Evolutionary conservation across 192 early-diverging fungal species (phyloP), one percentile per base, ranked within the genome.

Genomic region (Thamnidium elegans): DNA sequence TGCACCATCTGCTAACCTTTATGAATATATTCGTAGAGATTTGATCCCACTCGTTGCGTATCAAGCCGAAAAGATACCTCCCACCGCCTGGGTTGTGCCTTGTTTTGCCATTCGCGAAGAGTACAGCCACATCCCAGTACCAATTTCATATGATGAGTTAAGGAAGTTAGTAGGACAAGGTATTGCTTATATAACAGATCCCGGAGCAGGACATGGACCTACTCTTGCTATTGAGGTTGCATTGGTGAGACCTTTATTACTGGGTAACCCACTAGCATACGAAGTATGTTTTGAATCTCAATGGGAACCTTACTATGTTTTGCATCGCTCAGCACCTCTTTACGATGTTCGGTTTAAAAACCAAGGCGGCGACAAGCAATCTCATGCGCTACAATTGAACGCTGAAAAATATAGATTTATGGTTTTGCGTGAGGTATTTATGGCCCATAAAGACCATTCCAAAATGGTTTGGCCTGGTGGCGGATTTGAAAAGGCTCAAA

Each of bases 201-300:
- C 79, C 15, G 62, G 79, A 19, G 68, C 78, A 50, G 82, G 82
- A 2, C 82, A 81, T 64, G 82, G 82, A 11, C 82, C 82, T 20
- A 84, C 82, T 2, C 62, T 65, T 17, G 79, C 68, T 0, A 26
- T 55, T 4, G 53, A 69, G n/a, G 34, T 78, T 11, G 71, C 36
- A 47, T 71, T 66, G 31, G 75, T 71, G 42, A 73, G 47, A 34
- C 63, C 21, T 45, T 65, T 23, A 13, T 67, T 43, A 34, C 50
- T 47, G 54, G 61, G 9, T 50, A 36, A 34, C 45, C 68, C 7
- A 62, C 67, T 30, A 53, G 56, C 30, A n/a, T 81, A 75, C 45
- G 79, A 81, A 63, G 79, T 84, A 19, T 84, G 82, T 31, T 84
- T 72, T 60, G 82, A 84, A 53, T 84, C 82, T 1, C 82, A 81